Evolutionary conservation across 805 yeast genomes (phyloP).

Genomic region (Lipomyces lipofer): DNA sequence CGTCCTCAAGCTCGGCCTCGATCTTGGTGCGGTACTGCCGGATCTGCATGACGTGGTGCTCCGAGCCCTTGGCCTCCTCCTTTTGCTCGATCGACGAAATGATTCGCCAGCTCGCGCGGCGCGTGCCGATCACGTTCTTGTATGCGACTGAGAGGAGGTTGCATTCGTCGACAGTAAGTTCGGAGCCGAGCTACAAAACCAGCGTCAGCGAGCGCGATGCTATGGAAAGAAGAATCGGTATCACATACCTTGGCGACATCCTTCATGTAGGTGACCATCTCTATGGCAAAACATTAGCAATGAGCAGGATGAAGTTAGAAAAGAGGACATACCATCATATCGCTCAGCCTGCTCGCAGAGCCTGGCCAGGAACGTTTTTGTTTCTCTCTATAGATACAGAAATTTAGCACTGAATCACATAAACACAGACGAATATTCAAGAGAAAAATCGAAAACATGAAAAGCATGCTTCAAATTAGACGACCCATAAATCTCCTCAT

Average conservation of each 20-base stretch:
- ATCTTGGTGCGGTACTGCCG: conserved; percentile 95
- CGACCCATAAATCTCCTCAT: not conserved
- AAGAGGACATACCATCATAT: conserved; percentile 66
- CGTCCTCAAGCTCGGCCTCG: conserved; percentile 89
- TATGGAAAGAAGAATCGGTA: not conserved
- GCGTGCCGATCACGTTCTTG: conserved; percentile 98
- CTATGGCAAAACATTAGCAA: too few relatives aligned
- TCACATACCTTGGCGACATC: conserved; percentile 47
- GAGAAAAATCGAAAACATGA: not conserved
- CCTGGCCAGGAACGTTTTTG: conserved; percentile 95
- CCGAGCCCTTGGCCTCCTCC: conserved; percentile 96
- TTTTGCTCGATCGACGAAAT: conserved; percentile 98
- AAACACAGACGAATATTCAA: not conserved
- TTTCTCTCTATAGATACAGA: conserved; percentile 60
- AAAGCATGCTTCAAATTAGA: not conserved
- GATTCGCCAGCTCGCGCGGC: conserved; percentile 99
- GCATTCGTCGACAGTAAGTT: conserved; percentile 96
- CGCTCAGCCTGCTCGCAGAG: conserved; percentile 99
- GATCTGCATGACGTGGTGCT: conserved; percentile 80
- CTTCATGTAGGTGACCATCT: conserved; percentile 99
- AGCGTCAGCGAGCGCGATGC: not conserved
- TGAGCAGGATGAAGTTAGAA: too few relatives aligned
- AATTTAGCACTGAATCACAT: not conserved
- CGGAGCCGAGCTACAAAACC: conserved; percentile 45
- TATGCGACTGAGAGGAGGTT: conserved; percentile 95